Conservation (phyloP, 371 early-diverging fungal species). For the Umbelopsis sp. region DNA sequence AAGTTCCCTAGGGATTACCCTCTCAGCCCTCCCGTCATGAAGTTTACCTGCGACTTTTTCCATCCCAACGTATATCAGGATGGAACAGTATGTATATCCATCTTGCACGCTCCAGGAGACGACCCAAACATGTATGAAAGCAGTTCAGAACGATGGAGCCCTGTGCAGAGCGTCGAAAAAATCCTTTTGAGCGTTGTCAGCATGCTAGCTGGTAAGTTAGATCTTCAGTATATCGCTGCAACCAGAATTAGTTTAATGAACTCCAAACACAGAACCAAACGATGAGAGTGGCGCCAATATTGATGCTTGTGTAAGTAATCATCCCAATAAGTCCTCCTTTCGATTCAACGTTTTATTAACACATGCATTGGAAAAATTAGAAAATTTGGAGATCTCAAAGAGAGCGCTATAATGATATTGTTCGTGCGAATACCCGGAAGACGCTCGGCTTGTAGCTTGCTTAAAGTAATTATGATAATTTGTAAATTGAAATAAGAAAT, state of each 20-base stretch:
- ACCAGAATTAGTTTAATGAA: no score
- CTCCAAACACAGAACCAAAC: constrained; percentile 83
- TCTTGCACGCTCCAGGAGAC: constrained; percentile 98
- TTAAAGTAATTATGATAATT: no score
- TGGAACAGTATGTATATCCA: constrained; percentile 99
- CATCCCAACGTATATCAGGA: constrained; percentile 98
- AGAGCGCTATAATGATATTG: constrained; percentile 79
- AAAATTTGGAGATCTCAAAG: constrained; percentile 93
- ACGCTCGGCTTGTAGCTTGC: constrained; percentile 61
- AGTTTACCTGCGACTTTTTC: constrained; percentile 90
- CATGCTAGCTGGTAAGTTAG: constrained; percentile 80
- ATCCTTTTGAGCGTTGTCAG: constrained; percentile 94
- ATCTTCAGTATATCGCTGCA: no score
- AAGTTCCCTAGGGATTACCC: constrained; percentile 95
- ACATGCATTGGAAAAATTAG: constrained; percentile 30
- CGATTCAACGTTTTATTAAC: neutral
- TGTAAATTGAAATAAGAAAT: no score
- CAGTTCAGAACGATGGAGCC: constrained; percentile 93
- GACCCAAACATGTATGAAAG: constrained; percentile 96
- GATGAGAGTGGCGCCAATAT: constrained; percentile 98
- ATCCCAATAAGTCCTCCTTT: neutral
- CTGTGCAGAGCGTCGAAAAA: constrained; percentile 98
- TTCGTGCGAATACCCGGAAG: constrained; percentile 72
- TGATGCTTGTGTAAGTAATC: constrained; percentile 87
- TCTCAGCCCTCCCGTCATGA: constrained; percentile 91